These are phyloP conservation scores for Didymella pomorum DNA, from an alignment of 2,329 filamentous ascomycete genomes.

Conservation along the genomic window DNA sequence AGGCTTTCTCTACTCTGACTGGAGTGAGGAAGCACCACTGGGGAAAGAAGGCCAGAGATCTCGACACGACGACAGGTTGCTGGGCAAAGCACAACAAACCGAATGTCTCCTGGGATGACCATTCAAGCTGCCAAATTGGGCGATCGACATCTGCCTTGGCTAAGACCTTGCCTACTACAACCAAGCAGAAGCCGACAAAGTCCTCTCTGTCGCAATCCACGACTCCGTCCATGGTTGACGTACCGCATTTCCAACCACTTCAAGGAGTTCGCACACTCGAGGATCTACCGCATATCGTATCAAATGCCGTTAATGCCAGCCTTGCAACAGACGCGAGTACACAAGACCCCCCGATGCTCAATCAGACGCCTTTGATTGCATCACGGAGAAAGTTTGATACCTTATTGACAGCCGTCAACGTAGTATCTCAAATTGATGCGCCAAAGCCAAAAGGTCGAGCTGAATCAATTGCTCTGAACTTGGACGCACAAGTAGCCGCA, in stretches of 20 bases:
- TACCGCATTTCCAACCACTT: conserved; percentile 7
- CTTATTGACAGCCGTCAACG: conserved; percentile 37
- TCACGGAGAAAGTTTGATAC: conserved; percentile 27
- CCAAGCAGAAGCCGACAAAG: background rate
- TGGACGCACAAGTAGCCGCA: conserved; percentile 33
- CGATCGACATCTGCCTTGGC: background rate
- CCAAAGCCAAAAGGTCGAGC: conserved; percentile 35
- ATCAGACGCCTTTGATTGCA: conserved; percentile 21
- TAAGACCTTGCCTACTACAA: background rate
- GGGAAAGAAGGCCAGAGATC: conserved; percentile 35
- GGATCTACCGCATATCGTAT: conserved; percentile 23
- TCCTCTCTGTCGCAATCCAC: background rate
- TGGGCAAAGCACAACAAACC: conserved; percentile 45
- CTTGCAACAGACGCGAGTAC: background rate
- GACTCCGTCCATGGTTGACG: background rate
- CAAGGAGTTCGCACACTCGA: conserved; percentile 26
- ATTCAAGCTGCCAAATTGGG: conserved; percentile 38
- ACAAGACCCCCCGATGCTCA: background rate
- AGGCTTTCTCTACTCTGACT: conserved; percentile 31
- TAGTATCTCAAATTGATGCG: conserved; percentile 35
- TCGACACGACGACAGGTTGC: conserved; percentile 40
- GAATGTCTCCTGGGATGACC: conserved; percentile 40
- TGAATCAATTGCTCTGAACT: conserved; percentile 33
- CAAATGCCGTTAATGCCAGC: conserved; percentile 7
- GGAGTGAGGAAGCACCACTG: conserved; percentile 49